phyloP scores from a whole-genome alignment of 352 stramenopile genomes.

The Pythium brassicae region DNA sequence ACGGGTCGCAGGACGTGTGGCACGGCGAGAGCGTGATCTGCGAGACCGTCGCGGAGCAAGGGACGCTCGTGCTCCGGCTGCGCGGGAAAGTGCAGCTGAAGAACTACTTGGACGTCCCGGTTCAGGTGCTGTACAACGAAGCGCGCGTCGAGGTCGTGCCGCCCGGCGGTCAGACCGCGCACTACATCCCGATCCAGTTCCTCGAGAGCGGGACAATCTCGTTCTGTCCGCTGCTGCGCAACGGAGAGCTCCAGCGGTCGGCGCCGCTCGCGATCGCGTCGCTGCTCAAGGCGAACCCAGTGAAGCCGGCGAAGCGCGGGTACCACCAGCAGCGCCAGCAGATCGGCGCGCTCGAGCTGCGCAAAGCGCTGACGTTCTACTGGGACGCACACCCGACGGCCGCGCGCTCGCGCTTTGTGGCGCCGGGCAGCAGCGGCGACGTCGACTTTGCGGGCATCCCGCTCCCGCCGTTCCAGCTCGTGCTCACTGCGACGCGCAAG shows the following conservation, averaged over 20 bases:
- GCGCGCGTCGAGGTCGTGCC: constrained; percentile 47
- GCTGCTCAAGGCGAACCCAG: constrained; percentile 35
- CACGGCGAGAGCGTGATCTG: constrained; percentile 80
- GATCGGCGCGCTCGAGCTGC: constrained; percentile 52
- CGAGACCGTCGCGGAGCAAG: constrained; percentile 82
- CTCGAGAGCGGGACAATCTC: constrained; percentile 65
- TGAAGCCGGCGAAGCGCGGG: constrained; percentile 23
- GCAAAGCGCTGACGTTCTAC: constrained; percentile 72
- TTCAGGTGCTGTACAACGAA: constrained; percentile 78
- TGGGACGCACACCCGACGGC: constrained; percentile 41
- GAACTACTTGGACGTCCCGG: constrained; percentile 67
- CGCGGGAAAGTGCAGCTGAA: constrained; percentile 74
- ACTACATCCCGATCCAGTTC: constrained; percentile 82
- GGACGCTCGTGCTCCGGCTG: constrained; percentile 74
- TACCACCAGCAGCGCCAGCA: constrained; percentile 26
- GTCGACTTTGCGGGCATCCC: constrained; percentile 22
- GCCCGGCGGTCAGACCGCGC: constrained; percentile 35
- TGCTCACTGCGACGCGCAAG: constrained; percentile 65
- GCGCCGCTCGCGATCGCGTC: constrained; percentile 50
- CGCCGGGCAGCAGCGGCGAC: not conserved
- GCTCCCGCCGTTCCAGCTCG: constrained; percentile 67
- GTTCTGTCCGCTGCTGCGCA: constrained; percentile 57
- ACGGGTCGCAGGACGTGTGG: constrained; percentile 57
- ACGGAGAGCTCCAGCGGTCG: constrained; percentile 59
- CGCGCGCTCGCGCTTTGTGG: constrained; percentile 10